Percentiles rank a stretch among this genome's conserved stretches.
phyloP scores from a whole-genome alignment of 345 rosid species.

The Eucalyptus cloeziana region DNA sequence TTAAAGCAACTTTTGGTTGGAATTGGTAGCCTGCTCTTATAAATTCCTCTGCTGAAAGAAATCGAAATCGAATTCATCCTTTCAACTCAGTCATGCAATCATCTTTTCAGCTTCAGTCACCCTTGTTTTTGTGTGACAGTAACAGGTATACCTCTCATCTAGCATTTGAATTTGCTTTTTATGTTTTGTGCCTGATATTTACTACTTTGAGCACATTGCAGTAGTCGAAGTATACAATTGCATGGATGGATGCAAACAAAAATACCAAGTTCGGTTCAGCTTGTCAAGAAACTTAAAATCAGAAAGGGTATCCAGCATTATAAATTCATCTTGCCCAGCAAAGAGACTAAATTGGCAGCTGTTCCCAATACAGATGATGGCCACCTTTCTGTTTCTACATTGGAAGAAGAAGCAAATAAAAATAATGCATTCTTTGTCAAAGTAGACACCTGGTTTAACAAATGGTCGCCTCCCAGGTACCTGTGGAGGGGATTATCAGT shows the following conservation, averaged over 20 bases:
- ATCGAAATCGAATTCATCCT: neutral
- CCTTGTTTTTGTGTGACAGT: neutral
- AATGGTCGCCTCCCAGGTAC: slow-evolving; percentile 8
- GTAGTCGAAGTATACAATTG: neutral
- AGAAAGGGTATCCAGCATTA: neutral
- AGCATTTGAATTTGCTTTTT: neutral
- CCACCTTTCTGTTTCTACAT: neutral
- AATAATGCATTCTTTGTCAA: neutral
- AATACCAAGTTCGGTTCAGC: neutral
- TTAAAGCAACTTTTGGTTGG: neutral
- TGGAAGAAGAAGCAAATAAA: neutral
- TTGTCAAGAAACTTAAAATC: neutral
- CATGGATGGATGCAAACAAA: neutral
- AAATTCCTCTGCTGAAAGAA: neutral
- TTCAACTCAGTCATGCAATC: neutral
- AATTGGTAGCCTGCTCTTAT: neutral
- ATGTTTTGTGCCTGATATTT: neutral
- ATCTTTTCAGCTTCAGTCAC: neutral
- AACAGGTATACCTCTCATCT: neutral
- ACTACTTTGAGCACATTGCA: neutral
- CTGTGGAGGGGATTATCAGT: slow-evolving; percentile 13
- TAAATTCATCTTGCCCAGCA: neutral
- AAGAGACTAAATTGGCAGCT: neutral
- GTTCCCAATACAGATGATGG: neutral
- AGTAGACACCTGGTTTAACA: neutral